Evolutionary conservation across 352 stramenopile genomes (phyloP).

Genomic region (Pythium vanterpoolii): DNA sequence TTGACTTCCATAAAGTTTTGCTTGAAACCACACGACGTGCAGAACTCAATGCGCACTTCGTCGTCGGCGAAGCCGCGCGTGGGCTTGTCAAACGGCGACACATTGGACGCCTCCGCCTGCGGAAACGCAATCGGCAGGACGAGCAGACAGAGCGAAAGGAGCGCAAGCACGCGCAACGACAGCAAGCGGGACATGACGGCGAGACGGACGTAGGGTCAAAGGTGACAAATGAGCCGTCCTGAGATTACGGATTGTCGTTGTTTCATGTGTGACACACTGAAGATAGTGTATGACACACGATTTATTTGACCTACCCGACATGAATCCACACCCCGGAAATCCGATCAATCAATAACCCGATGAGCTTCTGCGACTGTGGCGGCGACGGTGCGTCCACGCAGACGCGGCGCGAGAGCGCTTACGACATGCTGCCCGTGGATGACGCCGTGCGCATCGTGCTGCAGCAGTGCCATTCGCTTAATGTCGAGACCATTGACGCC

Average conservation of each 20-base stretch:
- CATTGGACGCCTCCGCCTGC: neutral
- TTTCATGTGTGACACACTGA: conserved; percentile 6
- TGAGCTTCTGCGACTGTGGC: conserved; percentile 47
- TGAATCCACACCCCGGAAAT: no score
- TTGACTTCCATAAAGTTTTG: conserved; percentile 78
- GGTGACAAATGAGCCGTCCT: neutral
- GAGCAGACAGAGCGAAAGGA: conserved; percentile 30
- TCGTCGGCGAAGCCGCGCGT: conserved; percentile 48
- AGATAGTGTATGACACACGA: conserved; percentile 9
- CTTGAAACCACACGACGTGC: conserved; percentile 74
- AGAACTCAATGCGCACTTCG: conserved; percentile 60
- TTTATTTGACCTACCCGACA: no score
- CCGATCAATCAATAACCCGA: no score
- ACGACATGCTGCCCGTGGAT: conserved; percentile 71
- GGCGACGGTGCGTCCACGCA: conserved; percentile 42
- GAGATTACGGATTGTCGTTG: neutral
- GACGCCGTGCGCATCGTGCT: conserved; percentile 54
- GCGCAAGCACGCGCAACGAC: conserved; percentile 27
- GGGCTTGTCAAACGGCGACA: neutral
- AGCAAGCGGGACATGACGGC: conserved; percentile 23
- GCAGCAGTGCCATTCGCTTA: conserved; percentile 35
- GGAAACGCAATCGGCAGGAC: conserved; percentile 20
- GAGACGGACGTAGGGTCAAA: neutral
- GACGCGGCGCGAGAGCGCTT: conserved; percentile 59
- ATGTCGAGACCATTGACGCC: conserved; percentile 30